These are phyloP conservation scores for Raphanus sativus DNA, from an alignment of 345 rosid species.

Conservation along the genomic window DNA sequence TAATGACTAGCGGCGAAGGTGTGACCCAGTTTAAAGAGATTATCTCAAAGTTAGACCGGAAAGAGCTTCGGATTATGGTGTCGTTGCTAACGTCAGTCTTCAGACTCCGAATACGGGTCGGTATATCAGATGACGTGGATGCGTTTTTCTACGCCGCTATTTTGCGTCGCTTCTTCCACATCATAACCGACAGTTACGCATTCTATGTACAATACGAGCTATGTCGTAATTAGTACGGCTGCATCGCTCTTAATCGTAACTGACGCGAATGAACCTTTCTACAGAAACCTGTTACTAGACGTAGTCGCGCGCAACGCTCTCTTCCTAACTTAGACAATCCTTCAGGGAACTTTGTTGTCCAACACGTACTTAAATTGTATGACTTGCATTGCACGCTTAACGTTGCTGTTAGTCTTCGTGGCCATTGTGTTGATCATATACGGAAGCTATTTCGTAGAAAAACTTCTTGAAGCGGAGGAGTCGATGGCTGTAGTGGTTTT, in stretches of 20 bases:
- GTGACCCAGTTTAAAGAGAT: background rate
- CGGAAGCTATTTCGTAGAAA: background rate
- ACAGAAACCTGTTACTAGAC: background rate
- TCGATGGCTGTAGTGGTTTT: background rate
- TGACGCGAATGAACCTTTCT: background rate
- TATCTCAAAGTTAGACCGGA: background rate
- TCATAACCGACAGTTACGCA: background rate
- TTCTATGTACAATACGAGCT: too few relatives aligned
- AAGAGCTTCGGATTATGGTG: background rate
- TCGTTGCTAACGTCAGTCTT: background rate
- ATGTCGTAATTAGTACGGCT: too few relatives aligned
- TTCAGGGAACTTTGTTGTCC: background rate
- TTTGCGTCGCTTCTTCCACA: background rate
- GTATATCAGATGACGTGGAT: background rate
- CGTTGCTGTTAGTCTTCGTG: background rate
- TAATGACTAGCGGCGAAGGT: background rate
- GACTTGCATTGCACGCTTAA: background rate
- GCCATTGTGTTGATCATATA: background rate
- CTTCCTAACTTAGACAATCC: conserved; percentile 2
- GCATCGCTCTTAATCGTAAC: background rate
- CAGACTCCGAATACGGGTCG: background rate
- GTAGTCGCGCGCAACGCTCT: conserved; percentile 3
- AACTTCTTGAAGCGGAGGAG: background rate
- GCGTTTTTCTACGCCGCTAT: background rate
- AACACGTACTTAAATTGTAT: background rate